Evolutionary conservation across 306 rosid genomes (phyloP).

Genomic region (Glycine tomentella): DNA sequence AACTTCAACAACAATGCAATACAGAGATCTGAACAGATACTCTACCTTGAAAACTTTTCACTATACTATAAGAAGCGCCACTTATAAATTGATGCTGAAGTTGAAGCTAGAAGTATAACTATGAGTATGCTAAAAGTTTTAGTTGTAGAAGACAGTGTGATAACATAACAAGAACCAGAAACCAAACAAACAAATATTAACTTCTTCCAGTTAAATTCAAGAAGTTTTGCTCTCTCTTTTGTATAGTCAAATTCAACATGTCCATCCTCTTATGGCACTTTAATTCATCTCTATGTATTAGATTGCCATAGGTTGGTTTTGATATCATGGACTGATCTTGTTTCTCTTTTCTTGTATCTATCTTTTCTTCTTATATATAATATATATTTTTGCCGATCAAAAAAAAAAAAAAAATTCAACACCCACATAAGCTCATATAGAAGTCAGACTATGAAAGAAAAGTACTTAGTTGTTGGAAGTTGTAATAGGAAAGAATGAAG

Average conservation of each 20-base stretch:
- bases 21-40: conserved; percentile 20
- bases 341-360: too few relatives aligned
- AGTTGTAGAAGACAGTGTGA: background rate
- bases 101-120: conserved; percentile 24
- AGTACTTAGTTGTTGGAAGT: conserved; percentile 18
- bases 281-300: too few relatives aligned
- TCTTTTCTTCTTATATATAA: too few relatives aligned
- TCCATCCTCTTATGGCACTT: too few relatives aligned
- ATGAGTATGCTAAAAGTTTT: background rate
- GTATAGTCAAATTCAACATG: conserved; percentile 18
- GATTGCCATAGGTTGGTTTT: too few relatives aligned
- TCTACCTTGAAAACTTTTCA: conserved; percentile 11
- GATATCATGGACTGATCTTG: too few relatives aligned
- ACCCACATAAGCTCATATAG: conserved; percentile 28
- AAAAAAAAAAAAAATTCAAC: too few relatives aligned
- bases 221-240: conserved; percentile 15
- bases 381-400: too few relatives aligned
- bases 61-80: conserved; percentile 24
- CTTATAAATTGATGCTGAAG: conserved; percentile 35
- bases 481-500: conserved; percentile 29
- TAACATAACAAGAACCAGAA: conserved; percentile 21
- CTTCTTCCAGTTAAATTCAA: conserved; percentile 22
- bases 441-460: conserved; percentile 32
- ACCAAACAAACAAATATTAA: conserved; percentile 29
- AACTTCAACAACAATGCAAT: conserved; percentile 27